Evolutionary conservation across 1,284 basidiomycete genomes (phyloP).

Genomic region (Irpex sp.): DNA sequence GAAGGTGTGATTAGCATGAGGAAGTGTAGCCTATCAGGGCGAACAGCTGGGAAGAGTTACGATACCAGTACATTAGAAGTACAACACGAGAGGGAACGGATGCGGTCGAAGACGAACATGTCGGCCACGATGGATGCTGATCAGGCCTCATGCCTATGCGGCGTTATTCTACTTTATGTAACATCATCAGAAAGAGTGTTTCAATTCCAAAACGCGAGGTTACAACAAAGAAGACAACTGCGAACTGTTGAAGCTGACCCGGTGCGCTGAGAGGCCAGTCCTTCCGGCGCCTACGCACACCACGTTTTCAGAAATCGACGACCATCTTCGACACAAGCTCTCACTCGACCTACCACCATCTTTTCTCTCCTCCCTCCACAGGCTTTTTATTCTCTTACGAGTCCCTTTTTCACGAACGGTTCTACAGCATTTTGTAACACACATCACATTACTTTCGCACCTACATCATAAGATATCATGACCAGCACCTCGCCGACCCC

Average conservation of each 20-base stretch:
- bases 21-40: not conserved
- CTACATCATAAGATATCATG: constrained; percentile 46
- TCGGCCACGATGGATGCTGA: not conserved
- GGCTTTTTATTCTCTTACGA: constrained; percentile 16
- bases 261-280: not conserved
- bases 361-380: constrained; percentile 8
- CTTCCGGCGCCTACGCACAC: not conserved
- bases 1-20: not conserved
- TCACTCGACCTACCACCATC: constrained; percentile 6
- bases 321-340: constrained; percentile 10
- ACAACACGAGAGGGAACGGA: not conserved
- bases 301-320: constrained; percentile 13
- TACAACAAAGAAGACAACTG: not conserved
- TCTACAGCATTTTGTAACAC: constrained; percentile 17
- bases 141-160: not conserved
- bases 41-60: not conserved
- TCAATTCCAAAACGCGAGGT: not conserved
- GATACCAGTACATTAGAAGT: no score
- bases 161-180: not conserved
- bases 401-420: constrained; percentile 17
- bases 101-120: not conserved
- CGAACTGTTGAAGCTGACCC: not conserved
- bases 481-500: constrained; percentile 65
- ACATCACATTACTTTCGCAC: constrained; percentile 13
- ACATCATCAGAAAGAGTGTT: not conserved